These are phyloP conservation scores for Saccharomyces jurei DNA, from an alignment of 805 yeast genomes.

Conservation along the genomic window DNA sequence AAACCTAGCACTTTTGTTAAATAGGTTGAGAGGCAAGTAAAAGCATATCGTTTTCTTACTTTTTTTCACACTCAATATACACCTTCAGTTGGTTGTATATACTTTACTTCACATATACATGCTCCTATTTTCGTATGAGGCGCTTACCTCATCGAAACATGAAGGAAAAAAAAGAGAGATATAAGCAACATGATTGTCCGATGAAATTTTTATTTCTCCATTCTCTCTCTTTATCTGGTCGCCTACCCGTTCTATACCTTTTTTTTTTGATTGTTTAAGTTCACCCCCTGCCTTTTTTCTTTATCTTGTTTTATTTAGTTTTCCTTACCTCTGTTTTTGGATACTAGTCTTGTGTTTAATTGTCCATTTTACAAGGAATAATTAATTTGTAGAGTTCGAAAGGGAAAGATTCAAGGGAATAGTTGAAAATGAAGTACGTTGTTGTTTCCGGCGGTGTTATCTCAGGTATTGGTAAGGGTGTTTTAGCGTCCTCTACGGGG, in stretches of 20 bases:
- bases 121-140: neutral
- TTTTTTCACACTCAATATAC: neutral
- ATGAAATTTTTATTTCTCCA: neutral
- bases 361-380: neutral
- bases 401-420: neutral
- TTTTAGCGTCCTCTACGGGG: constrained; percentile 94
- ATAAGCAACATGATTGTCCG: neutral
- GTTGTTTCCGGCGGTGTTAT: constrained; percentile 99
- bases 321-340: neutral
- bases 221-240: neutral
- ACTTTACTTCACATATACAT: no score
- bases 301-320: neutral
- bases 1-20: no score
- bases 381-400: neutral
- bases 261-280: constrained; percentile 1
- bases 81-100: no score
- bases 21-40: neutral
- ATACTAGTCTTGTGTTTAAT: neutral
- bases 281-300: constrained; percentile 10
- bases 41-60: neutral
- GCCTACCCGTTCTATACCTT: neutral
- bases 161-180: neutral
- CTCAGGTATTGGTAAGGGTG: constrained; percentile 99
- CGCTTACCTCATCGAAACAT: neutral
- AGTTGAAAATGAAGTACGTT: constrained; percentile 80